Evolutionary conservation across 2,329 filamentous ascomycete genomes (phyloP).

Genomic region (Colletotrichum karsti): DNA sequence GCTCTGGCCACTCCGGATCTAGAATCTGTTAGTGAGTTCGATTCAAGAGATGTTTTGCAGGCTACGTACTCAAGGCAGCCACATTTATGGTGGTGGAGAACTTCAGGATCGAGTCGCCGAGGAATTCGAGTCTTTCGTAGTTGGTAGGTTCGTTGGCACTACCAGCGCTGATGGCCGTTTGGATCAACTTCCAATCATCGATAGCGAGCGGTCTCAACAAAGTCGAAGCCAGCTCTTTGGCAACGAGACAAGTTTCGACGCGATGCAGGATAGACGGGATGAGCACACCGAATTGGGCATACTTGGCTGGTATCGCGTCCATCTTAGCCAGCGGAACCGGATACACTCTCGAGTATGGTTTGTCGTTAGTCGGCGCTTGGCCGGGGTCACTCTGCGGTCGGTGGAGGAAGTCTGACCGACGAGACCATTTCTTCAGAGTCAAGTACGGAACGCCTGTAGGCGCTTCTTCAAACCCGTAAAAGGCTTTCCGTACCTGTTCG

Average conservation of each 20-base stretch:
- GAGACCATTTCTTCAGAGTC: constrained; percentile 57
- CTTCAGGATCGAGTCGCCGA: constrained; percentile 88
- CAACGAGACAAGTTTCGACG: constrained; percentile 72
- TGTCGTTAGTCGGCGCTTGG: constrained; percentile 41
- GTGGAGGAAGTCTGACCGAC: constrained; percentile 68
- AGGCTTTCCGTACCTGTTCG: constrained; percentile 47
- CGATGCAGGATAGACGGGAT: constrained; percentile 78
- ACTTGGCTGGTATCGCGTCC: constrained; percentile 54
- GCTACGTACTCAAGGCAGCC: constrained; percentile 55
- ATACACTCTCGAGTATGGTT: constrained; percentile 53
- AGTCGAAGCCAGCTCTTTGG: constrained; percentile 64
- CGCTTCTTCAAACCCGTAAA: constrained; percentile 41
- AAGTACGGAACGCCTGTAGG: constrained; percentile 59
- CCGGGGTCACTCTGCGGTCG: constrained; percentile 24
- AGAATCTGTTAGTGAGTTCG: constrained; percentile 25
- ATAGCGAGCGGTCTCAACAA: constrained; percentile 61
- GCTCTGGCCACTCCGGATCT: constrained; percentile 79
- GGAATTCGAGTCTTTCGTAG: constrained; percentile 87
- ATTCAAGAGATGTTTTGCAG: not conserved
- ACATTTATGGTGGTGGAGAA: constrained; percentile 74
- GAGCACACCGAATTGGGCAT: constrained; percentile 64
- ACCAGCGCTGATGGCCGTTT: constrained; percentile 75
- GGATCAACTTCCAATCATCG: constrained; percentile 57
- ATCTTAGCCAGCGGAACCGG: constrained; percentile 56
- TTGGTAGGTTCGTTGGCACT: constrained; percentile 67